Base-by-base conservation (phyloP, 306 rosid species). In the Prunus kanzakura region DNA sequence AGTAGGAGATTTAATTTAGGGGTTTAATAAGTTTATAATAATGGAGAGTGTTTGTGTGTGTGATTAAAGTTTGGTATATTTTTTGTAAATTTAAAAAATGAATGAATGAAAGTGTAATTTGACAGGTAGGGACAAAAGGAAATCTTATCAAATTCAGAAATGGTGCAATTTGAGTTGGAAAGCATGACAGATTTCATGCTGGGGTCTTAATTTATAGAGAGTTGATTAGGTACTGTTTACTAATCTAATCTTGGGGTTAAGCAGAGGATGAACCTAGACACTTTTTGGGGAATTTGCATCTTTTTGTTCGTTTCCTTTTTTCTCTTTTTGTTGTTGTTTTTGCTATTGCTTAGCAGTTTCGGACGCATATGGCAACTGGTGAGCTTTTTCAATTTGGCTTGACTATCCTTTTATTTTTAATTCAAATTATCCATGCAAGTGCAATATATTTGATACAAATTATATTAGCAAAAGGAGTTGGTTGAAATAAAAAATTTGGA, bases 251-350 rank as follows among this genome's bases (percentile, higher is more conserved):
- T 65, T 60, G 38, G 50, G 22, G 9, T 23, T 25, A 8, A 23
- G 18, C 20, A 16, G 82, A 52, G 84, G 82, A 84, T 78, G 88
- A 80, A 87, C 74, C 88, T 87, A 41, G 87, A 87, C 88, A 46
- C 54, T 13, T 22, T 22, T 52, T 71, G 1, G 23, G 1, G 3
- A 1, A 46, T 22, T 14, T 1, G 43, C 13, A 19, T 3, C 16
- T 41, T 76, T 41, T 25, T 71, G 76, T 9, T 0, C 3, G 12
- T 13, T 15, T 11, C 38, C 4, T 12, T 5, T 65, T 74, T 0
- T 0, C 0, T 6, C 7, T 0, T 11, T 13, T 0, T 11, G 3
- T 29, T 25, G 15, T 11, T 11, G 51, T 25, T 9, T 18, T 20
- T 50, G 54, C 16, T 27, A 6, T 12, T 10, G 19, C 43, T 1